Conservation (phyloP, 1,284 basidiomycete species). For the Termitomyces sp. region DNA sequence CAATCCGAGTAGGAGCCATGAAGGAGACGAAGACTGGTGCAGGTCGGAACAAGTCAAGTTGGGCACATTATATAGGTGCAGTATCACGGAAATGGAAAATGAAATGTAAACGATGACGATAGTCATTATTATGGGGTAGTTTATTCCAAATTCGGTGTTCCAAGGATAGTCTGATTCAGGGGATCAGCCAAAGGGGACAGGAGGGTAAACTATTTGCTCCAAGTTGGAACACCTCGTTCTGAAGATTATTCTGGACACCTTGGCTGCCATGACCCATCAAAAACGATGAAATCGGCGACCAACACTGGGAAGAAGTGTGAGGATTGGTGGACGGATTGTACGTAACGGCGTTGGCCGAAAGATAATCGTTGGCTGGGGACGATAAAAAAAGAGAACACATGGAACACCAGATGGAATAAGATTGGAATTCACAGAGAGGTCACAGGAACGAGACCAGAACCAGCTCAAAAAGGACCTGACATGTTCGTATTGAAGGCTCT, state of each 20-base stretch:
- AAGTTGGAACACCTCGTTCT: conserved; percentile 18
- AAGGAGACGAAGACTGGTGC: not conserved
- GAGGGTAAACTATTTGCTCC: conserved; percentile 2
- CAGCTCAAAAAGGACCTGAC: not conserved
- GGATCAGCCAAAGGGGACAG: conserved; percentile 4
- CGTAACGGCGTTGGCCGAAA: conserved; percentile 28
- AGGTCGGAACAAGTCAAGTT: not conserved
- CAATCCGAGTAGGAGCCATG: conserved; percentile 24
- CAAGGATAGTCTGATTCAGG: conserved; percentile 14
- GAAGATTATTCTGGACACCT: conserved; percentile 20
- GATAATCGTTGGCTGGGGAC: not conserved
- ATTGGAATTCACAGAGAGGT: not conserved
- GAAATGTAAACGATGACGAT: conserved; percentile 5
- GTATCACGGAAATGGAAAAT: conserved; percentile 10
- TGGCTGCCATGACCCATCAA: conserved; percentile 18
- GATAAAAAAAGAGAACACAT: conserved; percentile 18
- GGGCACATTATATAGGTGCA: conserved; percentile 20
- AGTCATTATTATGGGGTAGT: conserved; percentile 18
- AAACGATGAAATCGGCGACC: conserved; percentile 4
- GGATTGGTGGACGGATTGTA: conserved; percentile 25
- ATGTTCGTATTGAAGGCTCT: not conserved
- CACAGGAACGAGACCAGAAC: conserved; percentile 2
- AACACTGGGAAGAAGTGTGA: conserved; percentile 13
- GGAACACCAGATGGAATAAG: conserved; percentile 14
- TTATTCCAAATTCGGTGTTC: conserved; percentile 24